Evolutionary conservation across 768 basidiomycete species (phyloP), one percentile per base, ranked within the genome.

Genomic region (Fomitopsis pulvina): DNA sequence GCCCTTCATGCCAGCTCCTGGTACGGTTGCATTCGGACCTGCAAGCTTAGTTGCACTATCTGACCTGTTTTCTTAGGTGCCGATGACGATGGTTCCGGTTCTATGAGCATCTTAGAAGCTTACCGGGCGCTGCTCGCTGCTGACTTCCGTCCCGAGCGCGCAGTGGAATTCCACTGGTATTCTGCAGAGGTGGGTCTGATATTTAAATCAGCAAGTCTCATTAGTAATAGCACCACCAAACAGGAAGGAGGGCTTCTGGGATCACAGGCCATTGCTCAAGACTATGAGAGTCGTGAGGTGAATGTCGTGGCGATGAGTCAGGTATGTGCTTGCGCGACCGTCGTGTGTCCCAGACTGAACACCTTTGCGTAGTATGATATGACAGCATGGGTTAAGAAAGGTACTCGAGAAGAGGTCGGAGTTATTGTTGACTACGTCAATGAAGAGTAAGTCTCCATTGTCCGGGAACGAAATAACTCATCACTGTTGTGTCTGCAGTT

Each of bases 351-450:
- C 45, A 21, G 37, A 46, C 44, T 42, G 43, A 34, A 57, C 49
- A 51, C 37, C 45, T 22, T 12, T 45, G 40, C 42, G 44, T 57
- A 89, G 87, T 88, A 86, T 61, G 89, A 92, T 64, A 92, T 92
- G 90, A 92, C 90, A 20, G 90, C 90, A 48, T 96, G 92, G 92
- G 88, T 95, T 53, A 92, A 92, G 77, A 61, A 64, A 49, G 77
- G 77, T 11, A 75, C 75, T 11, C 62, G 79, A 72, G 74, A 74
- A 61, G 71, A 59, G 71, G 85, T 94, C 52, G 87, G 87, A 39
- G 76, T 95, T 45, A 89, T 95, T 60, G 83, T 79, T 34, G 93
- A 96, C 67, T 92, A 72, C 60, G 85, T 86, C 18, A 85, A 95
- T 37, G 32, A 47, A 34, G 52, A 52, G 55, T 58, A 39, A 41